Conservation (phyloP, 768 basidiomycete species). For the Leccinum broughii region DNA sequence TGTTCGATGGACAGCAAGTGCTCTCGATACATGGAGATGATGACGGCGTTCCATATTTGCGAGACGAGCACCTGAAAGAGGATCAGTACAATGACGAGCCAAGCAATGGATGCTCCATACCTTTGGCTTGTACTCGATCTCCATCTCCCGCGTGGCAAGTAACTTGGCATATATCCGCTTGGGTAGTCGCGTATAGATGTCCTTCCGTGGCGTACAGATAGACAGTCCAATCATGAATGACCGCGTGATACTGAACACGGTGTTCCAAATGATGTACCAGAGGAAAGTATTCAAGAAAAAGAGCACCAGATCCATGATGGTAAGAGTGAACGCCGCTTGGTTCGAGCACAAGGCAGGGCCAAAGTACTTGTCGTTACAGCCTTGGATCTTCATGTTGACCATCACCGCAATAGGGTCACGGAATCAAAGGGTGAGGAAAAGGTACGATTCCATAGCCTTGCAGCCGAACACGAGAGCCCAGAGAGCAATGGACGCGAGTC, state of each 20-base stretch:
- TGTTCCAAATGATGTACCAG: constrained; percentile 99
- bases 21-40: constrained; percentile 99
- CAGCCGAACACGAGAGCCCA: constrained; percentile 96
- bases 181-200: constrained; percentile 93
- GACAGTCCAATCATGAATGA: constrained; percentile 90
- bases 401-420: constrained; percentile 90
- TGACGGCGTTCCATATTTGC: constrained; percentile 99
- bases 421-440: constrained; percentile 96
- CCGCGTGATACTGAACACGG: constrained; percentile 84
- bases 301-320: constrained; percentile 95
- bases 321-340: constrained; percentile 91
- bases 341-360: constrained; percentile 83
- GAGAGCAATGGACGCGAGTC: constrained; percentile 76
- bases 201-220: constrained; percentile 99
- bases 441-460: constrained; percentile 97
- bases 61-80: constrained; percentile 82
- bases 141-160: constrained; percentile 92
- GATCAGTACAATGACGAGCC: neutral
- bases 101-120: constrained; percentile 40
- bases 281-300: constrained; percentile 99
- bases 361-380: constrained; percentile 84
- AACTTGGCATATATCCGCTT: constrained; percentile 97
- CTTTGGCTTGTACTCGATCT: constrained; percentile 99
- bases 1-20: constrained; percentile 98
- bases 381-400: constrained; percentile 95